These are phyloP conservation scores for Populus alba DNA, from an alignment of 345 rosid species.

Conservation along the genomic window DNA sequence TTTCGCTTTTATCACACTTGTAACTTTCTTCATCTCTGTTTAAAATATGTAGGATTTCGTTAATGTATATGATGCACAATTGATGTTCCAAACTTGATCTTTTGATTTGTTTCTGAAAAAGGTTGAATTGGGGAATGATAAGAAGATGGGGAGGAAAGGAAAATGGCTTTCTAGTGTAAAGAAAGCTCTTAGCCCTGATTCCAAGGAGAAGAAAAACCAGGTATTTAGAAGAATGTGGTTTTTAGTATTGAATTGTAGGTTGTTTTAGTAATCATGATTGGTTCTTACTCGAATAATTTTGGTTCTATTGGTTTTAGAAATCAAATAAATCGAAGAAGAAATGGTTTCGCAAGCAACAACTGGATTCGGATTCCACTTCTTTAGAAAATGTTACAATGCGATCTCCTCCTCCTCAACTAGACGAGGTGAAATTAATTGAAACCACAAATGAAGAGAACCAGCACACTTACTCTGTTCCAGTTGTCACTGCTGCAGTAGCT, in stretches of 20 bases:
- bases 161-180: slow-evolving; percentile 88
- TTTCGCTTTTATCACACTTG: not conserved
- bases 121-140: slow-evolving; percentile 35
- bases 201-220: slow-evolving; percentile 55
- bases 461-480: slow-evolving; percentile 29
- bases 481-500: slow-evolving; percentile 44
- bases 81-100: not conserved
- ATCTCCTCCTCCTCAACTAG: slow-evolving; percentile 32
- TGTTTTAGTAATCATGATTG: not conserved
- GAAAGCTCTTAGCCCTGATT: slow-evolving; percentile 79
- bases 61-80: not conserved
- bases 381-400: slow-evolving; percentile 22
- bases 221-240: slow-evolving; percentile 15
- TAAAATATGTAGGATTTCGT: not conserved
- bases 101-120: slow-evolving; percentile 3
- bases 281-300: not conserved
- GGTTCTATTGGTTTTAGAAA: not conserved
- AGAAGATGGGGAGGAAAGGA: slow-evolving; percentile 84
- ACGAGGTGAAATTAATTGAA: slow-evolving; percentile 50
- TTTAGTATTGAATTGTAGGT: not conserved
- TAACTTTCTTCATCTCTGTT: not conserved
- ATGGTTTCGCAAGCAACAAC: slow-evolving; percentile 56
- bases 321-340: slow-evolving; percentile 46
- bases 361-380: slow-evolving; percentile 31
- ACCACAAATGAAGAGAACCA: slow-evolving; percentile 40